Conservation (phyloP, 305 asterid genomes). For the Caryopteris hybrid region DNA sequence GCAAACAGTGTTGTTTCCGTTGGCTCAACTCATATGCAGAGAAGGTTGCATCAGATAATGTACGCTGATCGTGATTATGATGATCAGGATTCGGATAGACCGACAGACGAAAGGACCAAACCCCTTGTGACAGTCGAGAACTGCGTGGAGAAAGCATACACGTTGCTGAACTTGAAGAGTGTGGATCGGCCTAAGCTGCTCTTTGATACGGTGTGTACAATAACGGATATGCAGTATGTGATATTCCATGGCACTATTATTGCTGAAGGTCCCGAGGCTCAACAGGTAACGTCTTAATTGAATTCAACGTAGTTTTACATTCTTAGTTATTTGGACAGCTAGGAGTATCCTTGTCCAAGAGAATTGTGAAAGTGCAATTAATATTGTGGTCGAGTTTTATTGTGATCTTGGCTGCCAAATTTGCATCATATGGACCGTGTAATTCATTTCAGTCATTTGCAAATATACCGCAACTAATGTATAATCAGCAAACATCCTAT, state of each 20-base stretch:
- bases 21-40: conserved; percentile 56
- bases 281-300: conserved; percentile 66
- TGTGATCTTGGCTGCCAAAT: no score
- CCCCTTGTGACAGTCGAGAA: conserved; percentile 55
- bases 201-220: conserved; percentile 80
- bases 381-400: no score
- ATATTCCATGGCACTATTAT: conserved; percentile 65
- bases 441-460: no score
- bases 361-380: no score
- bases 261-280: conserved; percentile 79
- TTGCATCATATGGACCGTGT: no score
- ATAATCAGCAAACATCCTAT: no score
- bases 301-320: no score
- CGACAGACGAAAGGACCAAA: conserved; percentile 26
- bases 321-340: no score
- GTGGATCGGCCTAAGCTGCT: conserved; percentile 79
- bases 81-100: no score
- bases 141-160: conserved; percentile 60
- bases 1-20: conserved; percentile 67
- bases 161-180: conserved; percentile 57
- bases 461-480: no score
- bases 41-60: conserved; percentile 89
- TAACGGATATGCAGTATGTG: conserved; percentile 87
- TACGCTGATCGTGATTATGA: conserved; percentile 94
- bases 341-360: no score